A percentile compares a stretch with the other conserved stretches of the same genome.
phyloP scores from a whole-genome alignment of 2,329 filamentous ascomycete genomes.

The Immersiporthe knoxdaviesiana region DNA sequence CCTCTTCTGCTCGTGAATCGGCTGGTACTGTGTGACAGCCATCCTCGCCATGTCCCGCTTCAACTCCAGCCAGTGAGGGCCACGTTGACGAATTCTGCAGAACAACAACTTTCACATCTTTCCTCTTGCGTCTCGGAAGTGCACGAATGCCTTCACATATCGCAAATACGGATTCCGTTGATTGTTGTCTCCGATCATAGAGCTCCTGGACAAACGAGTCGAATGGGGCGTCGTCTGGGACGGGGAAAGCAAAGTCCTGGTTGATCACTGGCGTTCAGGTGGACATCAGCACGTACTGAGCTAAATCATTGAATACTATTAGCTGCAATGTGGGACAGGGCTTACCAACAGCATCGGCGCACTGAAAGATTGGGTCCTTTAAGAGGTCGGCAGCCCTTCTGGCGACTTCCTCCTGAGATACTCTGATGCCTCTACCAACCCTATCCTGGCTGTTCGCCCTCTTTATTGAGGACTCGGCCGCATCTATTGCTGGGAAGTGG shows the following conservation, averaged over 20 bases:
- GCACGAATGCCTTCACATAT: background rate
- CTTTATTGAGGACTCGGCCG: background rate
- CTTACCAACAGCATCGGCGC: slow-evolving; percentile 3
- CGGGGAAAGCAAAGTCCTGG: background rate
- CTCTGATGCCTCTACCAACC: background rate
- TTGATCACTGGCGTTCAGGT: background rate
- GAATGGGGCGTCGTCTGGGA: background rate
- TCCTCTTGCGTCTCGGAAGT: background rate
- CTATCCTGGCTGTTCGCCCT: background rate
- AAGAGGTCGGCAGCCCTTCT: background rate
- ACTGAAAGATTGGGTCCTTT: background rate
- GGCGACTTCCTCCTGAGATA: background rate
- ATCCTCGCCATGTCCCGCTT: background rate
- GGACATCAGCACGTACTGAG: background rate
- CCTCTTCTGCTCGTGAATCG: background rate
- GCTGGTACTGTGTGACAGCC: background rate
- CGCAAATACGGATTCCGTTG: background rate
- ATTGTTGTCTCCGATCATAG: background rate
- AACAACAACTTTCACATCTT: background rate
- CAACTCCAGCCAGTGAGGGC: background rate
- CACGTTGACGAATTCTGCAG: slow-evolving; percentile 8
- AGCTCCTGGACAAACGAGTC: background rate
- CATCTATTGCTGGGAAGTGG: background rate
- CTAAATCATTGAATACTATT: background rate
- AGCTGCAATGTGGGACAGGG: background rate